These are phyloP conservation scores for Kwoniella botswanensis DNA, from an alignment of 768 basidiomycete genomes.

Conservation along the genomic window DNA sequence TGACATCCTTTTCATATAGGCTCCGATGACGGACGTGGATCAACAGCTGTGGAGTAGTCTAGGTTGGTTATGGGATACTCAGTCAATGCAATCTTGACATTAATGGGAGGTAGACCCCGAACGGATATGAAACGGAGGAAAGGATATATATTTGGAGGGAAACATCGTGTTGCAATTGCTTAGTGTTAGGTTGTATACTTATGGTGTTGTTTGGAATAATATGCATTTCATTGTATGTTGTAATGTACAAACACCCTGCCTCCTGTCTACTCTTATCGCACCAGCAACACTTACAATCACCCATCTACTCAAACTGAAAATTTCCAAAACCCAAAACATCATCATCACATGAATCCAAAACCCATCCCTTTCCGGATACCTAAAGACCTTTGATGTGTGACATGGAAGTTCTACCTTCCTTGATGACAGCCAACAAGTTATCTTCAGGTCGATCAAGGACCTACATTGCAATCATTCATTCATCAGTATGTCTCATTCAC, in stretches of 20 bases:
- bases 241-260: background rate
- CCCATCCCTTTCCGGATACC: background rate
- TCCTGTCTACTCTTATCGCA: background rate
- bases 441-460: slow-evolving; percentile 61
- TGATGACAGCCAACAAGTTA: slow-evolving; percentile 55
- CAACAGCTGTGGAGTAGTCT: slow-evolving; percentile 18
- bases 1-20: background rate
- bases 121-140: too few relatives aligned
- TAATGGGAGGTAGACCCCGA: too few relatives aligned
- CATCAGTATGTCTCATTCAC: too few relatives aligned
- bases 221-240: background rate
- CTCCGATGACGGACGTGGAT: slow-evolving; percentile 11
- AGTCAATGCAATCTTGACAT: background rate
- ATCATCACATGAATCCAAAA: background rate
- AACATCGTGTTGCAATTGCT: background rate
- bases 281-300: background rate
- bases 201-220: background rate
- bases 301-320: background rate
- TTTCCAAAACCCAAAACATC: background rate
- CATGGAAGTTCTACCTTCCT: slow-evolving; percentile 28
- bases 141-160: too few relatives aligned
- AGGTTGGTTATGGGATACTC: slow-evolving; percentile 19
- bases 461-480: background rate
- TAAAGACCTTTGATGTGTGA: slow-evolving; percentile 1
- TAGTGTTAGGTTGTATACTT: background rate